These are phyloP conservation scores for Strobilomyces echinocephalus DNA, from an alignment of 768 basidiomycete genomes.

Conservation along the genomic window DNA sequence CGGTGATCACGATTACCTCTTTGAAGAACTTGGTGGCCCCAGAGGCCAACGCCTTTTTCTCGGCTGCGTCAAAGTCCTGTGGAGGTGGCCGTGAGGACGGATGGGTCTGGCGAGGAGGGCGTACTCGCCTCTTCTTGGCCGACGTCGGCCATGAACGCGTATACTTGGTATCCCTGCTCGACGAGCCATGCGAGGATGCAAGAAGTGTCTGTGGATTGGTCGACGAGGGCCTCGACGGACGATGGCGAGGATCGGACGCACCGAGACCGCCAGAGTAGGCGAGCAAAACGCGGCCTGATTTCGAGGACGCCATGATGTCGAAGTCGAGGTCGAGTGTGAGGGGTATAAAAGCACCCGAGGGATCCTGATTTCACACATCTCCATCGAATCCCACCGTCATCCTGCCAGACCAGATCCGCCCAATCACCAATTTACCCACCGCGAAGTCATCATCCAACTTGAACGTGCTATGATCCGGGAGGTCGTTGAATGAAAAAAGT, in stretches of 20 bases:
- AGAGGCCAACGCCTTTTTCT: constrained; percentile 80
- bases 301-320: constrained; percentile 27
- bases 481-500: too few species aligned
- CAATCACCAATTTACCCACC: too few species aligned
- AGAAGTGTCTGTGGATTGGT: constrained; percentile 67
- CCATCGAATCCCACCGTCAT: too few species aligned
- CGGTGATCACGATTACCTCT: constrained; percentile 46
- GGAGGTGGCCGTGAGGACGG: not conserved
- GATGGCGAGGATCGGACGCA: constrained; percentile 37
- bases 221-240: constrained; percentile 5
- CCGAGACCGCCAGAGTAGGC: constrained; percentile 98
- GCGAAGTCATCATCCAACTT: too few species aligned
- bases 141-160: constrained; percentile 95
- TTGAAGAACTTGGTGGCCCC: constrained; percentile 97
- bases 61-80: constrained; percentile 91
- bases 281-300: constrained; percentile 81
- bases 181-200: constrained; percentile 99
- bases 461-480: too few species aligned
- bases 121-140: constrained; percentile 77
- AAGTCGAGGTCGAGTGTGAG: too few species aligned
- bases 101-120: not conserved
- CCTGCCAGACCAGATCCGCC: too few species aligned
- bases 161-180: constrained; percentile 95
- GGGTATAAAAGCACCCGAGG: not conserved
- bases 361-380: not conserved